These are phyloP conservation scores for Tulasnella sp. DNA, from an alignment of 768 basidiomycete genomes.

Conservation along the genomic window DNA sequence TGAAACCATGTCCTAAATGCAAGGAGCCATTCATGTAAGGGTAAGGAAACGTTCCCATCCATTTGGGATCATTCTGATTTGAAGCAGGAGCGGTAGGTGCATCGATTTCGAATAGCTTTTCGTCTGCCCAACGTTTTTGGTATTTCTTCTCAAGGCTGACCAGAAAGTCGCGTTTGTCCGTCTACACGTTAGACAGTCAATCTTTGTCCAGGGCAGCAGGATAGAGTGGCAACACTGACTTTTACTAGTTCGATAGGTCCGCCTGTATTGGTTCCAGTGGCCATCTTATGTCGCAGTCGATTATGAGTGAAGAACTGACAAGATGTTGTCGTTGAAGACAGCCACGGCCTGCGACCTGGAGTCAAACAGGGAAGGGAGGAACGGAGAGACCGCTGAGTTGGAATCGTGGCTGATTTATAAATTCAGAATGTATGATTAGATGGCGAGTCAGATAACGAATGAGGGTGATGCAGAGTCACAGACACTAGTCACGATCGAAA, in stretches of 20 bases:
- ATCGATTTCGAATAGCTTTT: conserved; percentile 71
- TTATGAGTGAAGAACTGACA: no score
- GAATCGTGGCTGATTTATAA: no score
- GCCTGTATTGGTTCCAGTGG: no score
- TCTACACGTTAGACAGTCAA: conserved; percentile 36
- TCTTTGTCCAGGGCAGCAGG: not conserved
- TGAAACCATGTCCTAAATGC: conserved; percentile 95
- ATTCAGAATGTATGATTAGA: no score
- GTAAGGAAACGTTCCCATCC: conserved; percentile 93
- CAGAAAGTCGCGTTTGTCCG: conserved; percentile 83
- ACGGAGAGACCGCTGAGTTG: no score
- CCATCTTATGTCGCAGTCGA: no score
- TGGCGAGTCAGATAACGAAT: no score
- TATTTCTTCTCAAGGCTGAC: conserved; percentile 72
- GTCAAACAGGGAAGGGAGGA: no score
- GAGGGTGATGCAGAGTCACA: no score
- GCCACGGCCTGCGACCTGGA: no score
- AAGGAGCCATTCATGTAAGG: conserved; percentile 98
- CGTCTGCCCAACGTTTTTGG: conserved; percentile 65
- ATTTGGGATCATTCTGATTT: conserved; percentile 77
- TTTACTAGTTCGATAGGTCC: conserved; percentile 20
- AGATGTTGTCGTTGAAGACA: no score
- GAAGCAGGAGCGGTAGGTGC: conserved; percentile 48
- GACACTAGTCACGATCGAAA: no score
- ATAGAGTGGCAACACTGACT: conserved; percentile 10